A percentile compares a stretch with the other conserved stretches of the same genome.
These are phyloP conservation scores for Jatropha podagrica DNA, from an alignment of 441 rosid genomes.

Conservation along the genomic window DNA sequence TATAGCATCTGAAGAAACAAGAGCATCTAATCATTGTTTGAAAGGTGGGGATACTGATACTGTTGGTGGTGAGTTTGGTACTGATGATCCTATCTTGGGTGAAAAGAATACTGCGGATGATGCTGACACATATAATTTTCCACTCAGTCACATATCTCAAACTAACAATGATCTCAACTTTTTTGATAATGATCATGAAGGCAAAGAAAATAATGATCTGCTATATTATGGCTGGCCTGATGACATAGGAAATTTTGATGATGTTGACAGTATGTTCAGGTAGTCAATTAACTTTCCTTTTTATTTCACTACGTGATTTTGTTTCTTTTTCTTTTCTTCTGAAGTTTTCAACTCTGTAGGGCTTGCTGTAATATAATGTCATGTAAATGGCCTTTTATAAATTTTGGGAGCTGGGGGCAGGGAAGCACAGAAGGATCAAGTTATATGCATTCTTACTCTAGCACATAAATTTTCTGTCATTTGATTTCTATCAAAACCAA, in stretches of 20 bases:
- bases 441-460: background rate
- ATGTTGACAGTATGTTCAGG: conserved; percentile 92
- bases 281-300: conserved; percentile 23
- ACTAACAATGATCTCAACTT: conserved; percentile 54
- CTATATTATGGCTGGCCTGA: conserved; percentile 70
- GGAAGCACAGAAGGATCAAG: background rate
- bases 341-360: background rate
- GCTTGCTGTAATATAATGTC: background rate
- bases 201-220: conserved; percentile 58
- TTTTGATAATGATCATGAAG: conserved; percentile 51
- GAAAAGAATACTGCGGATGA: conserved; percentile 41
- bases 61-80: conserved; percentile 39
- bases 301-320: background rate
- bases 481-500: background rate
- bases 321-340: background rate
- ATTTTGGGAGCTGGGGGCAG: background rate
- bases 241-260: conserved; percentile 87
- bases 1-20: conserved; percentile 41
- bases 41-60: conserved; percentile 34
- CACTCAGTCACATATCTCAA: conserved; percentile 50
- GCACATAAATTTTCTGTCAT: background rate
- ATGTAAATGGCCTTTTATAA: background rate
- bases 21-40: conserved; percentile 41
- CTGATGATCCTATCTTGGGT: conserved; percentile 41
- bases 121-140: conserved; percentile 41